phyloP scores from a whole-genome alignment of 441 rosid genomes.

The Adansonia grandidieri region DNA sequence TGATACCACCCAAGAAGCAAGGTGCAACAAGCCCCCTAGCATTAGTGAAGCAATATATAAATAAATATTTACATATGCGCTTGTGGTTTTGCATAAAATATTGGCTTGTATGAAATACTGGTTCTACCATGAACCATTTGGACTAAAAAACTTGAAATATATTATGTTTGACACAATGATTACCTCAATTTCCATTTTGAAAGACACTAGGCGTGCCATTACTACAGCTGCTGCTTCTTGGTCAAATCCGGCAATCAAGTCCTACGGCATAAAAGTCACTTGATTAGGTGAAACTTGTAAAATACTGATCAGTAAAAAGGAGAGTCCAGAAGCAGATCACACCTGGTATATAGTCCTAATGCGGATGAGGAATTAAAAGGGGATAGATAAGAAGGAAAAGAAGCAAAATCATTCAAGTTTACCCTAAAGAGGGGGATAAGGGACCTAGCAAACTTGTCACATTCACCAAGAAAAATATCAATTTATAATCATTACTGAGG shows the following conservation, averaged over 20 bases:
- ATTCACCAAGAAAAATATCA: neutral
- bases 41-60: neutral
- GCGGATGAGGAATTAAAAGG: neutral
- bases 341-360: neutral
- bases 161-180: neutral
- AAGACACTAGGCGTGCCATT: conserved; percentile 87
- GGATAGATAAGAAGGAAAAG: neutral
- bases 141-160: neutral
- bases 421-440: neutral
- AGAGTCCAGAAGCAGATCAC: conserved; percentile 15
- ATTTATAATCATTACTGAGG: neutral
- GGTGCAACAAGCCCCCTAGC: neutral
- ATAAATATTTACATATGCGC: neutral
- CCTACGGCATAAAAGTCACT: conserved; percentile 48
- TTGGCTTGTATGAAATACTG: neutral
- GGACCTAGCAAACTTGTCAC: neutral
- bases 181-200: conserved; percentile 99
- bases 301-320: conserved; percentile 2
- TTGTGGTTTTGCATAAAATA: neutral
- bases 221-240: conserved; percentile 98
- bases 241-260: conserved; percentile 89
- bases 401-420: neutral
- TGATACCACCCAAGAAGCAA: neutral
- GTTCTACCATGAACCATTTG: neutral
- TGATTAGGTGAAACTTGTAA: conserved; percentile 22